Evolutionary conservation across 495 filamentous ascomycete genomes (phyloP), one percentile per base, ranked within the genome.

Genomic region (Aspergillus sparsus): DNA sequence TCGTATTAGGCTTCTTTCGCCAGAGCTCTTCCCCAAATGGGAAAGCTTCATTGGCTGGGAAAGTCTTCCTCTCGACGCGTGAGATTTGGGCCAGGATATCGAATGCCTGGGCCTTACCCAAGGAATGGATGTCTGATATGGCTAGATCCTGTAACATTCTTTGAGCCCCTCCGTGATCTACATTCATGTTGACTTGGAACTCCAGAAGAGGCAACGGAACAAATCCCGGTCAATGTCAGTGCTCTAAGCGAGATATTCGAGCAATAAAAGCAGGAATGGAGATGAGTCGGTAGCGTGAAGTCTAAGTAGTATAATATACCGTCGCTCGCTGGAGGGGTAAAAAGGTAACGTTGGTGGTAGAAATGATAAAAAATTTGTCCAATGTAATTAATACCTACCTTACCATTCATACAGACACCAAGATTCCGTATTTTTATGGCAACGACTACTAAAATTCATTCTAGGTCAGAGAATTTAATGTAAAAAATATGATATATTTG

Each of bases 11-110:
- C 63, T 86, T 85, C 51, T 77, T 79, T 52, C 68, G 70, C 73
- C 72, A 76, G 7, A 86, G 62, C 58, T 86, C 83, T 13, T 72
- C 65, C 36, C 74, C 71, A 61, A 87, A 85, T 33, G 76, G 65
- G 55, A 85, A 77, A 18, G 71, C 76, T 64, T 88, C 84, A 67
- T 78, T 84, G 54, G 78, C 65, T 0, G 85, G 83, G 60, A 88
- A 87, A 47, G 75, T 78, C 62, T 80, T 85, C 62, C 79, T 83
- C 65, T 87, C 85, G 55, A 81, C 72, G 61, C 75, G 77, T 65
- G 73, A 62, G 49, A 81, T 72, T 53, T 77, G 68, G 42, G 66
- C 55, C 39, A 82, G 69, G 67, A 81, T 72, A 34, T 70, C 65
- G 7, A 74, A 65, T 54, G 76, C 77, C 55, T 77, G 62, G 55